Conservation (phyloP, 139 green algal genomes). For the Chlorella sp. region DNA sequence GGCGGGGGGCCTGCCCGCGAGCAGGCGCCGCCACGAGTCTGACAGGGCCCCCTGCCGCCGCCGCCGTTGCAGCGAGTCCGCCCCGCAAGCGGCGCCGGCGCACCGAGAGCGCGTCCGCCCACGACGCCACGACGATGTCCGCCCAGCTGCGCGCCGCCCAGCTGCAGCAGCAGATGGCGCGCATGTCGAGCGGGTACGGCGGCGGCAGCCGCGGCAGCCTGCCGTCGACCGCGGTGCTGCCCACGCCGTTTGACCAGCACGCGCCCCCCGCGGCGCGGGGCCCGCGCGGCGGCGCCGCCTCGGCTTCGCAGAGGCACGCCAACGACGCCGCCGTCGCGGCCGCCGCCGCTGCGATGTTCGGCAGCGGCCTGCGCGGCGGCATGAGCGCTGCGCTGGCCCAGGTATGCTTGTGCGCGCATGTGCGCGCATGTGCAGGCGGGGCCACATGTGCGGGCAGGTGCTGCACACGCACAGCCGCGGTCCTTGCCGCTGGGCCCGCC, state of each 20-base stretch:
- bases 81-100: slow-evolving; percentile 12
- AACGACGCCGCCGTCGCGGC: not conserved
- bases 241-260: slow-evolving; percentile 33
- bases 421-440: no score
- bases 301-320: not conserved
- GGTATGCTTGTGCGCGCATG: no score
- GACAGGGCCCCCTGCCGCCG: not conserved
- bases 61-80: not conserved
- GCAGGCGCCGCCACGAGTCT: not conserved
- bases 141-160: not conserved
- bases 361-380: not conserved
- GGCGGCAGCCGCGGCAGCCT: not conserved
- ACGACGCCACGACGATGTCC: not conserved
- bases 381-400: not conserved
- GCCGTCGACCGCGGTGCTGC: slow-evolving; percentile 8
- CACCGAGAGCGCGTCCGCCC: not conserved
- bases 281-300: not conserved
- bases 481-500: not conserved
- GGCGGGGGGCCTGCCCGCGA: not conserved
- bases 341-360: not conserved
- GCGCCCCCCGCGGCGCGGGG: not conserved
- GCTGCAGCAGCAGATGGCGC: not conserved
- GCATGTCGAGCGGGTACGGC: not conserved
- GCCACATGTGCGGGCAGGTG: not conserved
- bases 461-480: not conserved